These are phyloP conservation scores for Aspergillaceae sp. DNA, from an alignment of 2,329 filamentous ascomycete genomes.

Conservation along the genomic window DNA sequence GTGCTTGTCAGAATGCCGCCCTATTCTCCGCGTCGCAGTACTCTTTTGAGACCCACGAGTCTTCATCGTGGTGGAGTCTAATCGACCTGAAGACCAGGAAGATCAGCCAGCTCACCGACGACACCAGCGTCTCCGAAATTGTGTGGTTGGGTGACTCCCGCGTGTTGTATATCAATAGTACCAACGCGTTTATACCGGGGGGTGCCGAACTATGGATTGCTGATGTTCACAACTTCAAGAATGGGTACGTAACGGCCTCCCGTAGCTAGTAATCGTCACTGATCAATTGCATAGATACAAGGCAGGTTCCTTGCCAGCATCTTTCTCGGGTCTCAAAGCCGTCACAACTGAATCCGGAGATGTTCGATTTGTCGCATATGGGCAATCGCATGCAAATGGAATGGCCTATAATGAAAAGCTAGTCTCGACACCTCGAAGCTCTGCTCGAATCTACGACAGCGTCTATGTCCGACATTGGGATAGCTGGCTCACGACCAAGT, in stretches of 20 bases:
- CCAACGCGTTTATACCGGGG: conserved; percentile 32
- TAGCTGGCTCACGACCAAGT: conserved; percentile 59
- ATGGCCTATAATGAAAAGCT: conserved; percentile 58
- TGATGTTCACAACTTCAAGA: conserved; percentile 23
- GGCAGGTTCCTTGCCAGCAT: conserved; percentile 29
- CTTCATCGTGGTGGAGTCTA: conserved; percentile 55
- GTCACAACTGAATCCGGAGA: conserved; percentile 32
- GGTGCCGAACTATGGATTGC: conserved; percentile 34
- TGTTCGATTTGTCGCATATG: conserved; percentile 47
- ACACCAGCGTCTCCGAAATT: conserved; percentile 58
- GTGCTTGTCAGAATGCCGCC: conserved; percentile 29
- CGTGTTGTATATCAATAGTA: conserved; percentile 48
- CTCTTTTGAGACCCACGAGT: conserved; percentile 66
- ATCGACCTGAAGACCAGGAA: conserved; percentile 61
- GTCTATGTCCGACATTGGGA: conserved; percentile 82
- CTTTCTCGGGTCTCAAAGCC: conserved; percentile 32
- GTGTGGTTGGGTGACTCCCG: conserved; percentile 63
- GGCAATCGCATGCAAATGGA: conserved; percentile 59
- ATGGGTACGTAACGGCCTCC: conserved; percentile 18
- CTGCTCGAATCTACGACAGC: conserved; percentile 62
- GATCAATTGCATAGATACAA: conserved; percentile 22
- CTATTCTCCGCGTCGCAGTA: conserved; percentile 60
- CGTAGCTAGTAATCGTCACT: background rate
- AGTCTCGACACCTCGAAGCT: conserved; percentile 52
- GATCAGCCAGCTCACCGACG: conserved; percentile 57